Evolutionary conservation across 148 eudicot species (phyloP).

Genomic region (Limonium bicolor): DNA sequence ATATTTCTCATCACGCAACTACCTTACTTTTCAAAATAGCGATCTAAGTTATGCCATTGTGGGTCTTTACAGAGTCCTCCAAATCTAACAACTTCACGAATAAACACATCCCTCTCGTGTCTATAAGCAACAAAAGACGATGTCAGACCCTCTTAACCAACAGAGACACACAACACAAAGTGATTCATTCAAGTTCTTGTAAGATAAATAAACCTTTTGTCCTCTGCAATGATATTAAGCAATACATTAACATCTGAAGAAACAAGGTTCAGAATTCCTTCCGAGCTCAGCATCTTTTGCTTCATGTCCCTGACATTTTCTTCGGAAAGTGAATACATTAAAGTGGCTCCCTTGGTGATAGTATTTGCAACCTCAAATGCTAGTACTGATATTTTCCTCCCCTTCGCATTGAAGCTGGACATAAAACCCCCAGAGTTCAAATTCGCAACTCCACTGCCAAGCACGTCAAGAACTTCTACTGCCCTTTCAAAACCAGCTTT

Average conservation of each 20-base stretch:
- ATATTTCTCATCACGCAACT: not conserved
- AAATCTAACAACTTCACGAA: constrained; percentile 83
- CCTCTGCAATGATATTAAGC: constrained; percentile 64
- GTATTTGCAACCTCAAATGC: constrained; percentile 98
- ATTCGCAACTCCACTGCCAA: constrained; percentile 83
- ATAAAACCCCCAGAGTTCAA: constrained; percentile 74
- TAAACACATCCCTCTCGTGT: constrained; percentile 46
- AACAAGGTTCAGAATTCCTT: constrained; percentile 61
- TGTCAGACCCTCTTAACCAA: too few species aligned
- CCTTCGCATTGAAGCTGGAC: constrained; percentile 46
- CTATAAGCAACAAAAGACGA: too few species aligned
- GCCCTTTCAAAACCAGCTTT: constrained; percentile 81
- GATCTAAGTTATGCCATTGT: constrained; percentile 83
- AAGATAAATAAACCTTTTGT: constrained; percentile 75
- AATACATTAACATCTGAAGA: constrained; percentile 62
- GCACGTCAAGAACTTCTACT: constrained; percentile 75
- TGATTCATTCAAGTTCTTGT: too few species aligned
- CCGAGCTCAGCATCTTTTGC: constrained; percentile 50
- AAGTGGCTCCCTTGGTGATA: constrained; percentile 64
- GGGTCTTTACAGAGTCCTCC: constrained; percentile 93
- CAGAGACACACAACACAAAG: too few species aligned
- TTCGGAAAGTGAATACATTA: constrained; percentile 71
- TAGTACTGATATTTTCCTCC: constrained; percentile 59
- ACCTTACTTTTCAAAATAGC: constrained; percentile 67
- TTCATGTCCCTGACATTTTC: constrained; percentile 44